phyloP scores from a whole-genome alignment of 73 alveolate species.

The Stentor roeselii region DNA sequence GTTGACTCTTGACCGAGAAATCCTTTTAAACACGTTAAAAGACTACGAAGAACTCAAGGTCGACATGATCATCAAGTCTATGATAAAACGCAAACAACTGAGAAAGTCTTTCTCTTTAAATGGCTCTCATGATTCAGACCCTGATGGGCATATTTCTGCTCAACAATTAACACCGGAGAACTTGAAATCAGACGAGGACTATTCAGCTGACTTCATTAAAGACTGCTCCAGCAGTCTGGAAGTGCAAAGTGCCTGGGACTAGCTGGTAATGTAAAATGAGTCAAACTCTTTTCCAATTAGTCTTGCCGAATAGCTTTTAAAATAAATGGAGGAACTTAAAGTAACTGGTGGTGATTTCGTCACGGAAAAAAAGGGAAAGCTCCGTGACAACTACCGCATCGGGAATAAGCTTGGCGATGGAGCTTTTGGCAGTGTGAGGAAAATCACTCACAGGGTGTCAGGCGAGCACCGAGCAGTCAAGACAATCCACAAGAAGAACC shows the following conservation, averaged over 20 bases:
- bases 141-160: neutral
- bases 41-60: neutral
- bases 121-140: neutral
- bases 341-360: slow-evolving; percentile 39
- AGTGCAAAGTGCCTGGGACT: neutral
- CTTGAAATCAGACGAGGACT: neutral
- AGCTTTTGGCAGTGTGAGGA: slow-evolving; percentile 63
- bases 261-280: neutral
- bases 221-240: neutral
- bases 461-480: slow-evolving; percentile 58
- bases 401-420: slow-evolving; percentile 51
- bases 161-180: neutral
- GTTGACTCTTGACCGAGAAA: neutral
- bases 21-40: neutral
- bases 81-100: slow-evolving; percentile 8
- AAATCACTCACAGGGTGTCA: slow-evolving; percentile 48
- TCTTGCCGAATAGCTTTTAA: too few species aligned
- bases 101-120: neutral
- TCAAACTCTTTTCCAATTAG: neutral
- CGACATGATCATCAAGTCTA: neutral
- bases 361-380: slow-evolving; percentile 46
- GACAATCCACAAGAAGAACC: too few species aligned
- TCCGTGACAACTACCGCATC: slow-evolving; percentile 51
- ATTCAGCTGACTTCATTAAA: neutral
- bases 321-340: too few species aligned